phyloP scores from a whole-genome alignment of 192 early-diverging fungal species.

The Umbelopsis ramanniana region DNA sequence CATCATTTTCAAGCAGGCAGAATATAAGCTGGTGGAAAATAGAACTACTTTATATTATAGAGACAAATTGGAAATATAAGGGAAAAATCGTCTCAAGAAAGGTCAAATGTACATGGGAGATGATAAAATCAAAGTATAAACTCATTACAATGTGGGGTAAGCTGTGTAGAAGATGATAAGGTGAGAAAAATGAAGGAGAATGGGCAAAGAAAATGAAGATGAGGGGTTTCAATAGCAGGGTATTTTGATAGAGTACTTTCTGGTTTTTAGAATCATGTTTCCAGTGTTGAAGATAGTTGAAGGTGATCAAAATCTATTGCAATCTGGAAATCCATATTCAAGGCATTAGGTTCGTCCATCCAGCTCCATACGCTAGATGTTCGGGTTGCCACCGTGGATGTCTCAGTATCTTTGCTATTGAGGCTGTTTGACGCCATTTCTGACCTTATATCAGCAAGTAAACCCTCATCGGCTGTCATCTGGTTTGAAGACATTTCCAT shows the following conservation, averaged over 20 bases:
- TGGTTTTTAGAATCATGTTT: not conserved
- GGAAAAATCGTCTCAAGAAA: not conserved
- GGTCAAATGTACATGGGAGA: not conserved
- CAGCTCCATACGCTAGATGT: slow-evolving; percentile 10
- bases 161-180: not conserved
- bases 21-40: too few species aligned
- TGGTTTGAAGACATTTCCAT: too few species aligned
- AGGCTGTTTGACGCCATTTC: too few species aligned
- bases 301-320: slow-evolving; percentile 14
- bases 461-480: too few species aligned
- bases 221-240: not conserved
- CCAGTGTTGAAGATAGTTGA: slow-evolving; percentile 1
- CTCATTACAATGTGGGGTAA: not conserved
- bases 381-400: not conserved
- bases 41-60: not conserved
- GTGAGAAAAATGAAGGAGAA: not conserved
- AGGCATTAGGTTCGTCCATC: slow-evolving; percentile 5
- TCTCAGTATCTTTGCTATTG: not conserved
- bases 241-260: not conserved
- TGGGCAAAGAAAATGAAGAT: not conserved
- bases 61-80: not conserved
- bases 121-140: not conserved
- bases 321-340: slow-evolving; percentile 17
- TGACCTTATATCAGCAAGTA: too few species aligned
- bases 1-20: too few species aligned